Evolutionary conservation across 2,329 filamentous ascomycete species (phyloP).

Genomic region (Penicillium sp.): DNA sequence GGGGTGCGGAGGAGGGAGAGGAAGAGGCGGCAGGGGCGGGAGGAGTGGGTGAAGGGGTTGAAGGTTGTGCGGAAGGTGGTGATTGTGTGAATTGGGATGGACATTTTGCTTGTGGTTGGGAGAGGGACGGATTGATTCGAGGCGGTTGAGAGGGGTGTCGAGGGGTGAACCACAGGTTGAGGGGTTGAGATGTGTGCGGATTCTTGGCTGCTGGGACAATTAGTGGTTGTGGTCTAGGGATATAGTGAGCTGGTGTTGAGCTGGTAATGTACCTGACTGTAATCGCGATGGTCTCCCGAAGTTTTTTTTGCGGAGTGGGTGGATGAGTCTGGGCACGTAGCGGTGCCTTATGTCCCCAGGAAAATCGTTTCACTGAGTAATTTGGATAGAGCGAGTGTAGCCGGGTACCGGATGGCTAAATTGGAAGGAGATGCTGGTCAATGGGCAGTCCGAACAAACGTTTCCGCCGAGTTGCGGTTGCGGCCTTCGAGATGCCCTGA

Average conservation of each 20-base stretch:
- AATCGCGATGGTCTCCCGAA: slow-evolving; percentile 5
- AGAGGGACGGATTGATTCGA: background rate
- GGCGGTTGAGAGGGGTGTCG: background rate
- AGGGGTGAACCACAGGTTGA: background rate
- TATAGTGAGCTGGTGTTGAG: background rate
- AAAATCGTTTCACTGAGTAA: background rate
- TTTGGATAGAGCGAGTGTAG: background rate
- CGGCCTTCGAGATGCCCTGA: slow-evolving; percentile 14
- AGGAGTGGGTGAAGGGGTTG: slow-evolving; percentile 82
- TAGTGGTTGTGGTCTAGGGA: too few relatives aligned
- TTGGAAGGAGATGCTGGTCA: background rate
- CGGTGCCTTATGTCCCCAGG: background rate
- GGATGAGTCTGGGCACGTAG: background rate
- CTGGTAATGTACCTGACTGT: slow-evolving; percentile 3
- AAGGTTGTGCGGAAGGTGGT: slow-evolving; percentile 83
- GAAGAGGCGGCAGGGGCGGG: slow-evolving; percentile 84
- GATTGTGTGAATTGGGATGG: slow-evolving; percentile 45
- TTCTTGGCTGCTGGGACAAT: background rate
- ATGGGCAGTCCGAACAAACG: slow-evolving; percentile 6
- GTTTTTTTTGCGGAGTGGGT: slow-evolving; percentile 8
- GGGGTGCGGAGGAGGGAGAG: slow-evolving; percentile 82
- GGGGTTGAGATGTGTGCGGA: background rate
- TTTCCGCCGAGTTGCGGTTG: slow-evolving; percentile 8
- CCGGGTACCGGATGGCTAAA: background rate
- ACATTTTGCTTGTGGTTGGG: slow-evolving; percentile 29